These are phyloP conservation scores for Epichloe bromicola DNA, from an alignment of 2,329 filamentous ascomycete genomes.

Conservation along the genomic window DNA sequence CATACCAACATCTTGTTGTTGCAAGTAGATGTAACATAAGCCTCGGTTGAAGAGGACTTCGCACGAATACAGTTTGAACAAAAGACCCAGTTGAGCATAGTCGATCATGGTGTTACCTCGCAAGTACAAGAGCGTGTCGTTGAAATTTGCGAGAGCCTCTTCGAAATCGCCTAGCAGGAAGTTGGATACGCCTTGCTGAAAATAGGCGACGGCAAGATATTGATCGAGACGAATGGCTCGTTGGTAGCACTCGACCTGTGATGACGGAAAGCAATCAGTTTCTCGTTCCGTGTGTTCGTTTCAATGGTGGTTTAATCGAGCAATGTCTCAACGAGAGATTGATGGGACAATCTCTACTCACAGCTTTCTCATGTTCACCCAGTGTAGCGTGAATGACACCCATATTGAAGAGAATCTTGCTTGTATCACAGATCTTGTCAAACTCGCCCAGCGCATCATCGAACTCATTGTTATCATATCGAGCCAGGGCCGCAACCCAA, in stretches of 20 bases:
- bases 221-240: slow-evolving; percentile 80
- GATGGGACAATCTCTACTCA: slow-evolving; percentile 33
- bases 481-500: slow-evolving; percentile 81
- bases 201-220: slow-evolving; percentile 94
- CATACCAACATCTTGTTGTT: slow-evolving; percentile 81
- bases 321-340: not conserved
- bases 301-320: not conserved
- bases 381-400: slow-evolving; percentile 95
- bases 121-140: slow-evolving; percentile 89
- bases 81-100: slow-evolving; percentile 87
- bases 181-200: slow-evolving; percentile 96
- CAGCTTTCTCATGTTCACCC: slow-evolving; percentile 89
- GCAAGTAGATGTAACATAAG: slow-evolving; percentile 92
- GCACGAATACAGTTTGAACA: slow-evolving; percentile 95
- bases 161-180: slow-evolving; percentile 95
- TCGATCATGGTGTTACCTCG: slow-evolving; percentile 96
- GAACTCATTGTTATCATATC: slow-evolving; percentile 96
- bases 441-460: slow-evolving; percentile 78
- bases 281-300: not conserved
- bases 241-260: slow-evolving; percentile 86
- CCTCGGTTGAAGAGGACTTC: slow-evolving; percentile 96
- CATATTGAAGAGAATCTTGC: slow-evolving; percentile 97
- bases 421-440: slow-evolving; percentile 80
- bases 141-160: slow-evolving; percentile 95
- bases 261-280: not conserved